Percentiles rank a stretch among this genome's conserved stretches.
phyloP scores from a whole-genome alignment of 345 rosid genomes.

The Geranium brycei region DNA sequence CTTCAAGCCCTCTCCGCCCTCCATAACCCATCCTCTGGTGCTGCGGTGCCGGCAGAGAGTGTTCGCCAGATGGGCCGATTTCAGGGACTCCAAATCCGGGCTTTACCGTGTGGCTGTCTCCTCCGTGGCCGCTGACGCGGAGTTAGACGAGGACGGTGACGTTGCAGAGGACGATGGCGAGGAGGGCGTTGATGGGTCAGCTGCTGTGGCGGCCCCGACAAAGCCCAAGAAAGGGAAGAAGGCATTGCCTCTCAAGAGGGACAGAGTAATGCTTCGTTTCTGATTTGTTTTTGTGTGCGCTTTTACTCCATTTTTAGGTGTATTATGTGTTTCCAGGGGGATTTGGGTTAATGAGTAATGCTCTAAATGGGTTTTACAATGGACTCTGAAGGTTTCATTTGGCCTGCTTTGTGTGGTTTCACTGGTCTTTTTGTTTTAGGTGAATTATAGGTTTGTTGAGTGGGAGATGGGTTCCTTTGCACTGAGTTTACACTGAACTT shows the following conservation, averaged over 20 bases:
- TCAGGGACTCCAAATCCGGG: slow-evolving; percentile 1
- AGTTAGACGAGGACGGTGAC: slow-evolving; percentile 28
- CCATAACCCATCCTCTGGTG: slow-evolving; percentile 25
- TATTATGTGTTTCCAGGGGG: too few relatives aligned
- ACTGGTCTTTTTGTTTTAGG: neutral
- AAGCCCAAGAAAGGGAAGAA: slow-evolving; percentile 90
- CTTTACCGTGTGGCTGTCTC: slow-evolving; percentile 20
- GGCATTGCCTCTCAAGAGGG: slow-evolving; percentile 69
- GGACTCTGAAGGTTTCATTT: neutral
- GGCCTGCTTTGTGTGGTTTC: neutral
- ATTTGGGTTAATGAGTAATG: neutral
- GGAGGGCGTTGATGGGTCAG: slow-evolving; percentile 16
- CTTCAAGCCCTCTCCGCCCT: slow-evolving; percentile 22
- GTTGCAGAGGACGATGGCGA: slow-evolving; percentile 20
- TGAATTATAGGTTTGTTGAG: neutral
- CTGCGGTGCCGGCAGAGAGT: slow-evolving; percentile 17
- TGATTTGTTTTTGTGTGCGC: neutral
- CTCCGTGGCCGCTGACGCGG: slow-evolving; percentile 41
- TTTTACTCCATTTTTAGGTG: neutral
- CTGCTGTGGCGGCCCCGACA: slow-evolving; percentile 29
- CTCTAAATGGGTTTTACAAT: neutral
- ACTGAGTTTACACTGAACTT: neutral
- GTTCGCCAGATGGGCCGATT: slow-evolving; percentile 3
- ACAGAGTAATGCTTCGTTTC: slow-evolving; percentile 41
- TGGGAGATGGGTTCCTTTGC: slow-evolving; percentile 8